Conservation (phyloP, 2,329 filamentous ascomycete species). For the Knufia fluminis region DNA sequence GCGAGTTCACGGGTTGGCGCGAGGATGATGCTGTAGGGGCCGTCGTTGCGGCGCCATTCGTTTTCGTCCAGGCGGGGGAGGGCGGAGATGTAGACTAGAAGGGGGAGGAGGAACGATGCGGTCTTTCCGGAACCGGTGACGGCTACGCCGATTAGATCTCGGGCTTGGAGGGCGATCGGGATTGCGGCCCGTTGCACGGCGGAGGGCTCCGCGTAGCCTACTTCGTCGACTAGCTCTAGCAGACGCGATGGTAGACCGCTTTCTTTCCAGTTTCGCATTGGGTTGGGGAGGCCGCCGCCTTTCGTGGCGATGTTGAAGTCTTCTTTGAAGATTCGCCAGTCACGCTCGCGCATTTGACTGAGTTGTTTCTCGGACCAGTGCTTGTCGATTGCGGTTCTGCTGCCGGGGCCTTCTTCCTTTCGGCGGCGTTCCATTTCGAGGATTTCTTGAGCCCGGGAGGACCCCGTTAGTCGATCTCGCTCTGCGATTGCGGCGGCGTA, state of each 20-base stretch:
- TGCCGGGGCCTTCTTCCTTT: slow-evolving; percentile 53
- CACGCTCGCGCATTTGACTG: slow-evolving; percentile 88
- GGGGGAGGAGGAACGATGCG: slow-evolving; percentile 81
- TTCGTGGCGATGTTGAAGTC: slow-evolving; percentile 96
- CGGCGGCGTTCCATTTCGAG: slow-evolving; percentile 75
- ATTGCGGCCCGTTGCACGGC: slow-evolving; percentile 91
- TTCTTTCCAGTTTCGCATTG: slow-evolving; percentile 91
- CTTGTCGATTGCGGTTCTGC: slow-evolving; percentile 69
- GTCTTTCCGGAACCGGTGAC: slow-evolving; percentile 98
- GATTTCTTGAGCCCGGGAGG: slow-evolving; percentile 65
- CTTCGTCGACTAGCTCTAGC: slow-evolving; percentile 69
- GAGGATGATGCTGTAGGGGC: slow-evolving; percentile 92
- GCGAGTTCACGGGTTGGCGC: slow-evolving; percentile 95
- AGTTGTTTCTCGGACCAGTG: slow-evolving; percentile 94
- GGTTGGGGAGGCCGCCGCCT: slow-evolving; percentile 82
- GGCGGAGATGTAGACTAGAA: slow-evolving; percentile 90
- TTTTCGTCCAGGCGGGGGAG: slow-evolving; percentile 73
- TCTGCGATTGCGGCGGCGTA: slow-evolving; percentile 63
- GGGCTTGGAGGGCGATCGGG: slow-evolving; percentile 81
- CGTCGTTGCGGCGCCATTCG: slow-evolving; percentile 81
- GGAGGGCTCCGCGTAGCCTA: slow-evolving; percentile 86
- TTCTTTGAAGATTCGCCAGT: slow-evolving; percentile 99
- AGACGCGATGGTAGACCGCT: slow-evolving; percentile 68
- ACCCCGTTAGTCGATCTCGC: slow-evolving; percentile 66
- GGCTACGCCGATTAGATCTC: slow-evolving; percentile 96